Percentiles rank a stretch among this genome's conserved stretches.
These are phyloP conservation scores for Candida maesae DNA, from an alignment of 805 yeast species.

Conservation along the genomic window DNA sequence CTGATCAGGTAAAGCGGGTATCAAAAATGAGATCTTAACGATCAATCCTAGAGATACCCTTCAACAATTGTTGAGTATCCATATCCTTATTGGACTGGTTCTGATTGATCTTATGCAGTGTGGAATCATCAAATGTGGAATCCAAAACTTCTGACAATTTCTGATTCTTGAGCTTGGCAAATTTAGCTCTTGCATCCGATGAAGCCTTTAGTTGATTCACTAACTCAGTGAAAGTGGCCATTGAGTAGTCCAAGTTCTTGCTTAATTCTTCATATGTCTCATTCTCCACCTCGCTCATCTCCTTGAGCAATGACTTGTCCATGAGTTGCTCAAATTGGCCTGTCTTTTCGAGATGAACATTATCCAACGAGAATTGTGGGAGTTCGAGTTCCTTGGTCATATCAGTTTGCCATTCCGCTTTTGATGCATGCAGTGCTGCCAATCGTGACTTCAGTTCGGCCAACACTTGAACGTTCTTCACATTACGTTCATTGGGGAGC, in stretches of 20 bases:
- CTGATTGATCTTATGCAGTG: constrained; percentile 16
- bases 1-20: not conserved
- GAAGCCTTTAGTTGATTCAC: constrained; percentile 23
- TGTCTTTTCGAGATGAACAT: constrained; percentile 6
- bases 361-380: constrained; percentile 12
- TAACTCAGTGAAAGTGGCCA: constrained; percentile 22
- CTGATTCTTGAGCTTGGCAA: constrained; percentile 37
- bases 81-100: constrained; percentile 25
- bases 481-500: constrained; percentile 59
- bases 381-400: constrained; percentile 14
- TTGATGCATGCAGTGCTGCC: constrained; percentile 41
- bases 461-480: constrained; percentile 45
- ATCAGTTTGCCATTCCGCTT: constrained; percentile 40
- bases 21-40: constrained; percentile 4
- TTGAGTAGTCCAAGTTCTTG: constrained; percentile 14
- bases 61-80: constrained; percentile 32
- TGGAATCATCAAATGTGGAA: constrained; percentile 44
- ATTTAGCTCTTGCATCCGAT: constrained; percentile 17
- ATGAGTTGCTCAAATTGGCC: constrained; percentile 26
- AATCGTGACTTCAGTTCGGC: constrained; percentile 43
- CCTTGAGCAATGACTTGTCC: constrained; percentile 17
- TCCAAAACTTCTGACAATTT: constrained; percentile 41
- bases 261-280: constrained; percentile 14
- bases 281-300: constrained; percentile 14
- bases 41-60: constrained; percentile 31